Conservation (phyloP, 2,329 filamentous ascomycete species). For the Macrophomina pseudophaseolina region DNA sequence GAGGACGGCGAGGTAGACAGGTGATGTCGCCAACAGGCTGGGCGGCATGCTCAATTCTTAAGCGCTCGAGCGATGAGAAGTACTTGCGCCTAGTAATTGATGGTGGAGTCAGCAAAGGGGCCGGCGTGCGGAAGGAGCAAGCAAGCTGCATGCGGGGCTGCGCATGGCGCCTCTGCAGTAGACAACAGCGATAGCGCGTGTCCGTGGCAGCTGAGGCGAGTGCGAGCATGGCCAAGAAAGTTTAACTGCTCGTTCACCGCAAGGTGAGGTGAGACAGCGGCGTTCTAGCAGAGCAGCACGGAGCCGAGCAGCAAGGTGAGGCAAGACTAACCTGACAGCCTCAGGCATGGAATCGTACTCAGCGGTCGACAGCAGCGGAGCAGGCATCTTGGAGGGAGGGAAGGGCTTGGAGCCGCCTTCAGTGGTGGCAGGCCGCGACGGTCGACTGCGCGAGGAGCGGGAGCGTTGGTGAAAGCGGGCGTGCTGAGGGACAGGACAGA, state of each 20-base stretch:
- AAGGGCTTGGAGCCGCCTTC: conserved; percentile 4
- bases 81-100: conserved; percentile 60
- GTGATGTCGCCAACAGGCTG: conserved; percentile 12
- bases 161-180: not conserved
- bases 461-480: conserved; percentile 12
- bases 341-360: conserved; percentile 50
- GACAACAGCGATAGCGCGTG: not conserved
- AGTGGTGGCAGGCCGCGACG: conserved; percentile 16
- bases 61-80: conserved; percentile 74
- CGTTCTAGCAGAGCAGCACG: conserved; percentile 24
- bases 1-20: conserved; percentile 26
- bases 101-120: conserved; percentile 30
- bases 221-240: not conserved
- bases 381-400: conserved; percentile 24
- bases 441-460: conserved; percentile 15
- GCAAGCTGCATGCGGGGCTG: conserved; percentile 4
- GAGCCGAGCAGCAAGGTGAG: conserved; percentile 14
- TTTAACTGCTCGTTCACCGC: not conserved
- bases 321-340: conserved; percentile 49
- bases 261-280: conserved; percentile 31
- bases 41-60: conserved; percentile 63
- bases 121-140: not conserved
- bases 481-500: conserved; percentile 13
- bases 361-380: conserved; percentile 39
- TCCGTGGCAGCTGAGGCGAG: not conserved